These are phyloP conservation scores for Linum trigynum DNA, from an alignment of 345 rosid genomes.

Conservation along the genomic window DNA sequence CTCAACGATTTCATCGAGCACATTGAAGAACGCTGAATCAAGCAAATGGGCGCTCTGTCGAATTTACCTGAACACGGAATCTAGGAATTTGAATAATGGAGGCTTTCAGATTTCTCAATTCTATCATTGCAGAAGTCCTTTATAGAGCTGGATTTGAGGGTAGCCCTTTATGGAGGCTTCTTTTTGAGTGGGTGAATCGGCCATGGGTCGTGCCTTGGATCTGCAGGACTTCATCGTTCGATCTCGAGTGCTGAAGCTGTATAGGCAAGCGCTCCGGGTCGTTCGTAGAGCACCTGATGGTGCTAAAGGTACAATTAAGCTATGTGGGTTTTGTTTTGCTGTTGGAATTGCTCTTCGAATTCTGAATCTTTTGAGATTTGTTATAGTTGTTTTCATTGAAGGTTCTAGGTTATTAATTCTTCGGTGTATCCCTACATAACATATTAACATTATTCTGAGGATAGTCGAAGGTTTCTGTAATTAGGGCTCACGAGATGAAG, in stretches of 20 bases:
- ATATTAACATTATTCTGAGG: background rate
- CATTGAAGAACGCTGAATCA: background rate
- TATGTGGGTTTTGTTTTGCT: background rate
- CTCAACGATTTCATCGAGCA: too few species aligned
- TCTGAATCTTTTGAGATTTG: background rate
- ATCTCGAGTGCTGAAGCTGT: constrained; percentile 76
- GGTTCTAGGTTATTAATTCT: background rate
- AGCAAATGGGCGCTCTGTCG: background rate
- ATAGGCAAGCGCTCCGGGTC: constrained; percentile 67
- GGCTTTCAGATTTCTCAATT: too few species aligned
- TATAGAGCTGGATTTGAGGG: background rate
- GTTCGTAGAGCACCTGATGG: constrained; percentile 58
- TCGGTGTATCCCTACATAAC: too few species aligned
- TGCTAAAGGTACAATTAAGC: constrained; percentile 41
- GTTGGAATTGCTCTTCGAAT: background rate
- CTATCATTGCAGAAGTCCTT: background rate
- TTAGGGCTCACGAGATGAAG: background rate
- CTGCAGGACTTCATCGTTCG: constrained; percentile 74
- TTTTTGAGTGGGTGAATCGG: constrained; percentile 17
- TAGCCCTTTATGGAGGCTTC: background rate
- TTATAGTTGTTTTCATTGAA: background rate
- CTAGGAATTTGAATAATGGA: background rate
- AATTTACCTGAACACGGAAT: background rate
- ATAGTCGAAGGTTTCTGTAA: background rate
- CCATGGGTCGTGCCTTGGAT: constrained; percentile 44